Base-by-base conservation (phyloP, 1,139 yeast genomes). In the Pichia cactophila region DNA sequence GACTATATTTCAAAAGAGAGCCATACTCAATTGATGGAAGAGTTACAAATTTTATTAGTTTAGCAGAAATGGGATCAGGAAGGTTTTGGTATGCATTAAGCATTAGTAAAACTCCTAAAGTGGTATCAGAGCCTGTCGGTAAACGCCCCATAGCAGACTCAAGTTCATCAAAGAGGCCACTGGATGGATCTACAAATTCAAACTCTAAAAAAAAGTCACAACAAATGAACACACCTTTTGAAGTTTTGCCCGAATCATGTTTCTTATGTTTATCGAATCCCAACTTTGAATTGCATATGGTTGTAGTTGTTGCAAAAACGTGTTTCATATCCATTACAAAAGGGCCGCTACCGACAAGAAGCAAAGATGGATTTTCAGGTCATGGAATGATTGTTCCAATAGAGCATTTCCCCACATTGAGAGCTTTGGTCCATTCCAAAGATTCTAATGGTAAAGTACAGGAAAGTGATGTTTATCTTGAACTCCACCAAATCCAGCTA, bases 241-340 rank as follows among this genome's bases (percentile, higher is more conserved):
- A 63, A 1, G 74, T 83, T 1, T 61, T 73, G 1, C 86, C 88
- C 0, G 72, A 70, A 16, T 67, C 72, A 40, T 90, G 97, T 61
- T 89, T 86, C 67, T 86, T 90, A 61, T 90, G 97, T 62, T 73
- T 89, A 26, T 80, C 94, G 1, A 87, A 87, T 59, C 87, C 95
- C 0, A 76, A 80, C 20, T 75, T 86, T 5, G 94, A 85, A 57
- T 74, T 86, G 3, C 95, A 88, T 63, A 80, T 90, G 83, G 78
- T 90, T 33, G 75, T 87, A 1, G 78, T 94, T 0, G 83, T 90
- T 50, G 92, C 87, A 0, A 74, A 75, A 10, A 70, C 72, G 41
- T 68, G 81, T 1, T 90, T 88, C 61, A 50, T 89, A 53, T 85
- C 97, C 0, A 73, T 83, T 16, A 95, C 96, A 0, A 88, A 86